Evolutionary conservation across 106 monocot genomes (phyloP), one percentile per base, ranked within the genome.

Genomic region (Acorus calamus): DNA sequence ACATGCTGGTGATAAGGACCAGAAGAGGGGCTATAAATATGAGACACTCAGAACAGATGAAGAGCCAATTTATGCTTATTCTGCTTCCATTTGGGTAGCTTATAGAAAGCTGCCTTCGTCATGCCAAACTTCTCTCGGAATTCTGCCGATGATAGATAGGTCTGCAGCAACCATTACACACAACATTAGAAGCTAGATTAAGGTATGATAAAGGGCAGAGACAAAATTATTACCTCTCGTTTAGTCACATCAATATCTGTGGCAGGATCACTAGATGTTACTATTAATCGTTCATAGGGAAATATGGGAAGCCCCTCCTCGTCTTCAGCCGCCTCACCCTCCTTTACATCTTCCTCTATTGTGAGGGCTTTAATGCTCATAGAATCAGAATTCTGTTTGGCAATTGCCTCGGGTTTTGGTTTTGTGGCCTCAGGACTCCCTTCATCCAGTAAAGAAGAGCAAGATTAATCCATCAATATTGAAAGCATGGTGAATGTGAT

Each of bases 21-120:
- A 14, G 47, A 59, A 68, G n/a, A 53, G 55, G 7, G 49, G 3
- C 3, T 14, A 2, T 8, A 62, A 13, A 62, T 14, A 45, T 42
- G 42, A 3, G 14, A 42, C 5, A 43, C 56, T 78, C 74, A 89
- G 46, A 85, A 89, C 59, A 89, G 59, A 10, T 79, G 77, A 68
- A 91, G 73, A 9, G 73, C 76, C 64, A 71, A 52, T 66, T 91
- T 91, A 5, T 51, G 79, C 71, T 81, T 91, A 62, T 79, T 91
- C 66, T 86, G 91, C 74, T 83, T 91, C 91, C 91, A 91, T 59
- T 91, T 91, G 10, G 91, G 83, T 63, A 91, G 70, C 76, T 86
- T 91, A 47, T 56, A 80, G 70, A 91, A 91, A 63, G 73, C 81
- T 43, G 75, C 81, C 65, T 91, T 91, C 60, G 70, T 74, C 91